Evolutionary conservation across 306 rosid genomes (phyloP).

Genomic region (Mimosa pudica): DNA sequence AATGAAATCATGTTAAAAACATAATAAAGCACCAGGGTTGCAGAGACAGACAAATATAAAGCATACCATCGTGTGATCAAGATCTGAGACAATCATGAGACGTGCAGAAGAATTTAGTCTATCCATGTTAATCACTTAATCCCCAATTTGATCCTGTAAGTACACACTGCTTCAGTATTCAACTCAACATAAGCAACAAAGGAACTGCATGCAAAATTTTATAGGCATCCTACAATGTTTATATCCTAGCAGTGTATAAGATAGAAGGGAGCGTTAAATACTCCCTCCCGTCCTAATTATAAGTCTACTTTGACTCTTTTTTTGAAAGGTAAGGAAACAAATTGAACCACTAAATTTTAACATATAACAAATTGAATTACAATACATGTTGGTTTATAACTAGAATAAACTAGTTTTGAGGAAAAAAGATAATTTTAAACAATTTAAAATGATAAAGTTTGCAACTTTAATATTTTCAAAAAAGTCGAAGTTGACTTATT

Average conservation of each 20-base stretch:
- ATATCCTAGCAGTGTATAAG: no score
- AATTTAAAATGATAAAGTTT: no score
- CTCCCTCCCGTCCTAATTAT: no score
- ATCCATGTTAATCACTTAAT: slow-evolving; percentile 56
- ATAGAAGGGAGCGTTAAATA: neutral
- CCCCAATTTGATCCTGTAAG: slow-evolving; percentile 41
- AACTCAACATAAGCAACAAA: neutral
- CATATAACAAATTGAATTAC: no score
- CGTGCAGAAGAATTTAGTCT: slow-evolving; percentile 62
- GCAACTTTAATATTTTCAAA: no score
- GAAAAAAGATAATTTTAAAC: no score
- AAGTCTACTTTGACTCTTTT: no score
- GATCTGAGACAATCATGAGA: slow-evolving; percentile 97
- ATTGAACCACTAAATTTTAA: no score
- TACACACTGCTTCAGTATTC: neutral
- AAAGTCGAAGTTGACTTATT: no score
- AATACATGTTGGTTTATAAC: no score
- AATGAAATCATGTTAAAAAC: slow-evolving; percentile 36
- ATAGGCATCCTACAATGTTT: neutral
- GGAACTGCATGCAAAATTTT: neutral
- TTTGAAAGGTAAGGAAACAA: no score
- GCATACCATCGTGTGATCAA: slow-evolving; percentile 94
- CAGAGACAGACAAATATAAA: slow-evolving; percentile 9
- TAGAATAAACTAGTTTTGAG: no score
- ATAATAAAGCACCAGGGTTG: neutral